Evolutionary conservation across 208 protist genomes (phyloP).

Genomic region (Willaertia magna): DNA sequence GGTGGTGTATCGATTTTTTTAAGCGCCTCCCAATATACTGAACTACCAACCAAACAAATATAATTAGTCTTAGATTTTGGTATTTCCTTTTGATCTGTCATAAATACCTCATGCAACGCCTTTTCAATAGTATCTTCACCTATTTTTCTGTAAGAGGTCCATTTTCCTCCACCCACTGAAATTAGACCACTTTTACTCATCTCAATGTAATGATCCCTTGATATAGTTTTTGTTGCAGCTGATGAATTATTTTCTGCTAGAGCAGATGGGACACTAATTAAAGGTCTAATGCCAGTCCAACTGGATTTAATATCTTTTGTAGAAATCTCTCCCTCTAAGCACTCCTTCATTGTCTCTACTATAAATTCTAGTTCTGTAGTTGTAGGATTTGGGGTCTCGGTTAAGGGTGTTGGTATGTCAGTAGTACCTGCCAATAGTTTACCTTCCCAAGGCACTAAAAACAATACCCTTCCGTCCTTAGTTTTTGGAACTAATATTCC

Average conservation of each 20-base stretch:
- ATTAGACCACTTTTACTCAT: slow-evolving; percentile 43
- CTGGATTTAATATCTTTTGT: slow-evolving; percentile 49
- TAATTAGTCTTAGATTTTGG: background rate
- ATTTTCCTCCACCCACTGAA: slow-evolving; percentile 79
- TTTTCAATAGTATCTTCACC: slow-evolving; percentile 53
- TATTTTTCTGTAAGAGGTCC: slow-evolving; percentile 87
- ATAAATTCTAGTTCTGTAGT: slow-evolving; percentile 67
- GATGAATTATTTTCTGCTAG: slow-evolving; percentile 29
- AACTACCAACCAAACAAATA: background rate
- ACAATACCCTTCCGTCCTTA: slow-evolving; percentile 78
- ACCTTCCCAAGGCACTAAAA: slow-evolving; percentile 74
- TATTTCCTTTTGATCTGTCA: background rate
- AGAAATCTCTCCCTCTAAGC: slow-evolving; percentile 47
- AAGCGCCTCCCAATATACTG: background rate
- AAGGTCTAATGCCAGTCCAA: slow-evolving; percentile 67
- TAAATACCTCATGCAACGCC: slow-evolving; percentile 1
- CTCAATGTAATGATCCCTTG: slow-evolving; percentile 75
- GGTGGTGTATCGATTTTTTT: background rate
- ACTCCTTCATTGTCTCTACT: slow-evolving; percentile 33
- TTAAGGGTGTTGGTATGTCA: slow-evolving; percentile 52
- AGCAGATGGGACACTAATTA: slow-evolving; percentile 33
- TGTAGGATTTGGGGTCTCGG: slow-evolving; percentile 42
- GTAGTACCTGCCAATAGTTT: slow-evolving; percentile 82
- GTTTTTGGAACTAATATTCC: slow-evolving; percentile 68
- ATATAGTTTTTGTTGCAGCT: slow-evolving; percentile 45